phyloP scores from a whole-genome alignment of 305 asterid genomes.

The Ilex paraguariensis region DNA sequence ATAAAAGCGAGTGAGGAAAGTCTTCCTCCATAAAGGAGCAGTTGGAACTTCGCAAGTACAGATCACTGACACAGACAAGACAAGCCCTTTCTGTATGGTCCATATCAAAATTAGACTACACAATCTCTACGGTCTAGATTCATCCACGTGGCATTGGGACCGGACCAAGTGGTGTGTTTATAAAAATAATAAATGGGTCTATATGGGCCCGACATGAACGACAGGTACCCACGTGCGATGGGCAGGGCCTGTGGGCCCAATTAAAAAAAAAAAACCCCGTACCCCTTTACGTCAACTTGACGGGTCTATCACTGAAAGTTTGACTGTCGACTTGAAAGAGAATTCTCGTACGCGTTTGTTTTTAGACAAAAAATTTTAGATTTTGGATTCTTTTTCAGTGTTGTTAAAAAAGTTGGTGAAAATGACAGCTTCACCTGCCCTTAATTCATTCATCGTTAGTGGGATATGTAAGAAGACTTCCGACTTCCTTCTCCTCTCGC shows the following conservation, averaged over 20 bases:
- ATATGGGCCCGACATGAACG: conserved; percentile 22
- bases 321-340: conserved; percentile 22
- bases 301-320: conserved; percentile 23
- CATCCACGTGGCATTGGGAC: conserved; percentile 14
- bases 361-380: conserved; percentile 11
- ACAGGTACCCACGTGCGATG: conserved; percentile 30
- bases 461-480: no score
- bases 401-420: conserved; percentile 17
- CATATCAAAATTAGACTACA: conserved; percentile 37
- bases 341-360: conserved; percentile 36
- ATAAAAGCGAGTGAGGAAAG: no score
- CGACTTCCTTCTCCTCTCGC: no score
- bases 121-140: conserved; percentile 17
- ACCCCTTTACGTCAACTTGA: conserved; percentile 33
- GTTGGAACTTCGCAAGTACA: background rate
- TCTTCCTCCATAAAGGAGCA: background rate
- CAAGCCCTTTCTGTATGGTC: conserved; percentile 45
- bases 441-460: background rate
- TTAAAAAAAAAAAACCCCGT: no score
- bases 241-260: conserved; percentile 14
- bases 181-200: background rate
- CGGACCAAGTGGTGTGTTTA: no score
- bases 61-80: conserved; percentile 35
- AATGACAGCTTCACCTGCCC: conserved; percentile 16
- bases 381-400: conserved; percentile 10